These are phyloP conservation scores for Phytophthora boehmeriae DNA, from an alignment of 352 stramenopile genomes.

Conservation along the genomic window DNA sequence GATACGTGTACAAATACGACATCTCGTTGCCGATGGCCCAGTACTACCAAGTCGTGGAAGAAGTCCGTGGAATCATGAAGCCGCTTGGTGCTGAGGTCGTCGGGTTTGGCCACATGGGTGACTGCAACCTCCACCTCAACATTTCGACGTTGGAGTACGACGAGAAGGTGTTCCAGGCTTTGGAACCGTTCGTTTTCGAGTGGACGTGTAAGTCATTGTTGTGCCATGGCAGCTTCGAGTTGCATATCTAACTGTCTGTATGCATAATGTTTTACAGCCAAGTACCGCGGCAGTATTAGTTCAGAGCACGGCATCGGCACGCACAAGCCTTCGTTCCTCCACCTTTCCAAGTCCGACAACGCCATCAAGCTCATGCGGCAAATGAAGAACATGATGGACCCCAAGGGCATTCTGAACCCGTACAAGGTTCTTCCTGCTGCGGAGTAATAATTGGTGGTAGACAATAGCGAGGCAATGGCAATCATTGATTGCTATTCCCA, in stretches of 20 bases:
- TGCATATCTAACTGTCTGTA: background rate
- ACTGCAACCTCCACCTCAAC: slow-evolving; percentile 98
- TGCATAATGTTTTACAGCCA: background rate
- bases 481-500: too few species aligned
- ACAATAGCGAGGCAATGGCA: background rate
- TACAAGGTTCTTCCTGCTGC: slow-evolving; percentile 89
- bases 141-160: slow-evolving; percentile 81
- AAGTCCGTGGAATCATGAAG: slow-evolving; percentile 68
- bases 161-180: slow-evolving; percentile 61
- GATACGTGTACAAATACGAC: slow-evolving; percentile 99
- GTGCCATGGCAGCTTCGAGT: background rate
- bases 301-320: slow-evolving; percentile 97
- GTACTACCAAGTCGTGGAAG: slow-evolving; percentile 92
- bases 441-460: slow-evolving; percentile 16
- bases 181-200: slow-evolving; percentile 85
- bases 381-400: slow-evolving; percentile 96
- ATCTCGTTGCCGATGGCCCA: slow-evolving; percentile 91
- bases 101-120: slow-evolving; percentile 95
- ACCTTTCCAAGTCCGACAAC: slow-evolving; percentile 81
- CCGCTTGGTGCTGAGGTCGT: slow-evolving; percentile 63
- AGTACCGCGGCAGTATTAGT: slow-evolving; percentile 93
- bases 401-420: slow-evolving; percentile 96
- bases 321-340: slow-evolving; percentile 92
- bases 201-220: slow-evolving; percentile 60
- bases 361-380: slow-evolving; percentile 91